Conservation (phyloP, 257 asterid species). For the Nicotiana obtusifolia region DNA sequence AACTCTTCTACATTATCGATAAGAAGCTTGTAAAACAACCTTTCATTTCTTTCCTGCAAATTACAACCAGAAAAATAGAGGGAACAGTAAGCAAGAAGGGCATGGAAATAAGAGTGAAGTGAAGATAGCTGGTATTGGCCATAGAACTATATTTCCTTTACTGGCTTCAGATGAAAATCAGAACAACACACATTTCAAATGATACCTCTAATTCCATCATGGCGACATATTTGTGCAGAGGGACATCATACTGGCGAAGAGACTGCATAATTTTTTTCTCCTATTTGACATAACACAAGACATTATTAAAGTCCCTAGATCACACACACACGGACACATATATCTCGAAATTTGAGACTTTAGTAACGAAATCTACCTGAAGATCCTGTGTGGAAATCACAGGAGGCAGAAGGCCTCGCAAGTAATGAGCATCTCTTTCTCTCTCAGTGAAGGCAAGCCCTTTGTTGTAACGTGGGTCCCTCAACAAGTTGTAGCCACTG, state of each 20-base stretch:
- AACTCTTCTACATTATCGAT: constrained; percentile 73
- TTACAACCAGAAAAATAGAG: background rate
- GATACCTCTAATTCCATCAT: constrained; percentile 85
- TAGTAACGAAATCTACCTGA: constrained; percentile 4
- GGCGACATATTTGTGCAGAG: constrained; percentile 72
- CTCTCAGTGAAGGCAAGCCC: constrained; percentile 24
- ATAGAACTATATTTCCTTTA: background rate
- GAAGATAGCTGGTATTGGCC: background rate
- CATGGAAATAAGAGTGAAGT: background rate
- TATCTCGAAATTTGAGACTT: background rate
- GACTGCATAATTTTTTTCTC: constrained; percentile 51
- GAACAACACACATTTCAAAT: background rate
- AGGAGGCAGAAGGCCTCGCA: constrained; percentile 26
- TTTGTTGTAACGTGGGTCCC: constrained; percentile 25
- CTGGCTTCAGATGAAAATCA: background rate
- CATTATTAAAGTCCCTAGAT: background rate
- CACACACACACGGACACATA: background rate
- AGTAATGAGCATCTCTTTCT: constrained; percentile 26
- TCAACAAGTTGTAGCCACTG: constrained; percentile 24
- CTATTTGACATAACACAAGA: constrained; percentile 12
- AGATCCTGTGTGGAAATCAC: constrained; percentile 19
- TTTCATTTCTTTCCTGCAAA: constrained; percentile 60
- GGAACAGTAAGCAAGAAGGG: background rate
- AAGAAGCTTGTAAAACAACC: constrained; percentile 65
- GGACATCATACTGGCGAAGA: constrained; percentile 60